Evolutionary conservation across 495 filamentous ascomycete species (phyloP).

Genomic region (Penicillium dipodomyicola): DNA sequence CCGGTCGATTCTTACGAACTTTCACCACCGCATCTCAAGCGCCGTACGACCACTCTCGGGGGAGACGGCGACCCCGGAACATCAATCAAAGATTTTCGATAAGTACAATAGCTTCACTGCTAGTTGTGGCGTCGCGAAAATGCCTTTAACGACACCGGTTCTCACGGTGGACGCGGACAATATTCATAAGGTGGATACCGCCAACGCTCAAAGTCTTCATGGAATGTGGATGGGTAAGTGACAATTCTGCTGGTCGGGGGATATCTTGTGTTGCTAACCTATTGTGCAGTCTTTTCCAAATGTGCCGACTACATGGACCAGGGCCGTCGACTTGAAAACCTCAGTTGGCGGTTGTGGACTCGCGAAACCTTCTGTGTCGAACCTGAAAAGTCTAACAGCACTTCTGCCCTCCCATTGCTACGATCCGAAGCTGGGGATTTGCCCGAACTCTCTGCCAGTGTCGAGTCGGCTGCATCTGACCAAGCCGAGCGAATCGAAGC

Average conservation of each 20-base stretch:
- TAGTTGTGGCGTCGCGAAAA: slow-evolving; percentile 37
- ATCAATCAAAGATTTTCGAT: slow-evolving; percentile 15
- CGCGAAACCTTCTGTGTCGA: slow-evolving; percentile 95
- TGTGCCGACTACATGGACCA: slow-evolving; percentile 93
- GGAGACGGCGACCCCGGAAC: slow-evolving; percentile 53
- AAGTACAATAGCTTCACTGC: background rate
- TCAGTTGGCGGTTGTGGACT: slow-evolving; percentile 95
- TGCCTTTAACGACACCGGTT: slow-evolving; percentile 70
- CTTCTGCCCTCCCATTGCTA: slow-evolving; percentile 42
- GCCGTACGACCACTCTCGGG: slow-evolving; percentile 53
- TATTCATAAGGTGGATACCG: slow-evolving; percentile 90
- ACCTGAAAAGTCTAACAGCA: slow-evolving; percentile 50
- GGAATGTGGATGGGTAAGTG: slow-evolving; percentile 96
- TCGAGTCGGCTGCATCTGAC: slow-evolving; percentile 76
- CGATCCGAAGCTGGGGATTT: slow-evolving; percentile 56
- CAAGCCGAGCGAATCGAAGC: slow-evolving; percentile 70
- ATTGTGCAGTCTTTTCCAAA: slow-evolving; percentile 77
- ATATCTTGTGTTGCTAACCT: slow-evolving; percentile 1
- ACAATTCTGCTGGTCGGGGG: background rate
- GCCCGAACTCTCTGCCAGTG: slow-evolving; percentile 86
- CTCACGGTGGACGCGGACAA: slow-evolving; percentile 80
- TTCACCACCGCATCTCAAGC: slow-evolving; percentile 30
- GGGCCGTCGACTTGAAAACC: slow-evolving; percentile 87
- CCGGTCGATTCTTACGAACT: slow-evolving; percentile 26
- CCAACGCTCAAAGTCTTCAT: slow-evolving; percentile 88